phyloP scores from a whole-genome alignment of 73 alveolate genomes.

The Uronychia setigera region DNA sequence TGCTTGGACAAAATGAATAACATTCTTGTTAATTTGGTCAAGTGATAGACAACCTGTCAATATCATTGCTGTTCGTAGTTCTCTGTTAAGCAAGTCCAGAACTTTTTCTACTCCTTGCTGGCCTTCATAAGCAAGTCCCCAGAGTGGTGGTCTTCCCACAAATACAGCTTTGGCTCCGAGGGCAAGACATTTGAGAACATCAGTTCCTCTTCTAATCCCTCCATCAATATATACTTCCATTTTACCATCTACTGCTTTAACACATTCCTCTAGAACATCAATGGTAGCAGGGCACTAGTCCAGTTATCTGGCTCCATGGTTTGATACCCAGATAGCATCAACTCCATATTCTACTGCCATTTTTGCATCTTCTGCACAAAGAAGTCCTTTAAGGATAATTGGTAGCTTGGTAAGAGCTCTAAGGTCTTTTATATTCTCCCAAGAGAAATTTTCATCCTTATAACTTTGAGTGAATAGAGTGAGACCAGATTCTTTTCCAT shows the following conservation, averaged over 20 bases:
- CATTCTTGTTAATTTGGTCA: not conserved
- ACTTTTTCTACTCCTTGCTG: constrained; percentile 76
- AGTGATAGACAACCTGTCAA: constrained; percentile 51
- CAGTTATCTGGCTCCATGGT: constrained; percentile 92
- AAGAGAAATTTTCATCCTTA: constrained; percentile 66
- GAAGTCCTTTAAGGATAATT: constrained; percentile 78
- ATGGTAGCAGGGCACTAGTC: constrained; percentile 84
- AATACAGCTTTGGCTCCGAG: constrained; percentile 92
- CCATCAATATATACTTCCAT: constrained; percentile 79
- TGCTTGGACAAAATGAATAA: not conserved
- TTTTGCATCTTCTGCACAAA: constrained; percentile 88
- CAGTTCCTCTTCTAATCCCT: constrained; percentile 95
- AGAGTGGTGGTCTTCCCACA: constrained; percentile 87
- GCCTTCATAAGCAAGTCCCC: constrained; percentile 79
- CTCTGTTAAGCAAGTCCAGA: constrained; percentile 72
- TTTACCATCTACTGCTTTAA: constrained; percentile 47
- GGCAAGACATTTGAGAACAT: constrained; percentile 86
- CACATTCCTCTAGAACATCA: constrained; percentile 71
- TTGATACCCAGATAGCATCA: constrained; percentile 86
- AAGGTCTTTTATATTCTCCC: constrained; percentile 79
- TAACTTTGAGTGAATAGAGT: constrained; percentile 64
- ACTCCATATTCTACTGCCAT: constrained; percentile 75
- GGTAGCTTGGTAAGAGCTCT: constrained; percentile 72
- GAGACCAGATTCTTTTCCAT: constrained; percentile 71
- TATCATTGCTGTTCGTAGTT: constrained; percentile 76